Evolutionary conservation across 2,329 filamentous ascomycete species (phyloP).

Genomic region (Rugonectria rugulosa): DNA sequence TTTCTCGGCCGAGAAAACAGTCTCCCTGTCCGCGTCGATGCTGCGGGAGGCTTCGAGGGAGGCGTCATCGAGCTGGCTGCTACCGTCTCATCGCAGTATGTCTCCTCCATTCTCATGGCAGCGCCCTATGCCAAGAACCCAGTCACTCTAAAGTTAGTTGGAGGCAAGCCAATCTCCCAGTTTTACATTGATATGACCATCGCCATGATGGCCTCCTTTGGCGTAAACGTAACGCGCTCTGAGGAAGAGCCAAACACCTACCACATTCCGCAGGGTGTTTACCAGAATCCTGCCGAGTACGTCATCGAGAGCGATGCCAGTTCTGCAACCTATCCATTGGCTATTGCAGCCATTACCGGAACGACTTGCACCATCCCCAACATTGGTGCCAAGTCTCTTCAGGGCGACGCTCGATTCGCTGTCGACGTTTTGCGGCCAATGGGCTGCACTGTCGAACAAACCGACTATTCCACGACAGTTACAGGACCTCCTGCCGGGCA

Average conservation of each 20-base stretch:
- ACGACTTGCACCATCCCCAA: conserved; percentile 97
- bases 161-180: conserved; percentile 97
- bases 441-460: conserved; percentile 91
- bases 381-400: conserved; percentile 89
- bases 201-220: conserved; percentile 95
- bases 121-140: conserved; percentile 95
- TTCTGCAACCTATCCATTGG: conserved; percentile 94
- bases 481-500: conserved; percentile 81
- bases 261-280: conserved; percentile 85
- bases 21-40: conserved; percentile 82
- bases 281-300: conserved; percentile 86
- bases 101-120: conserved; percentile 95
- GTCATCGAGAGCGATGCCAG: conserved; percentile 96
- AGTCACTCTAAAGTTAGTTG: conserved; percentile 87
- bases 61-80: conserved; percentile 91
- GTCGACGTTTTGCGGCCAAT: conserved; percentile 89
- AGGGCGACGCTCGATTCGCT: conserved; percentile 94
- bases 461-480: conserved; percentile 86
- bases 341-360: conserved; percentile 93
- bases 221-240: conserved; percentile 80
- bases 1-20: conserved; percentile 87
- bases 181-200: conserved; percentile 99
- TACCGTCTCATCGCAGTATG: conserved; percentile 98
- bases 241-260: conserved; percentile 87
- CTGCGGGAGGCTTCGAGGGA: conserved; percentile 82